A percentile compares a stretch with the other conserved stretches of the same genome.
These are phyloP conservation scores for Mycena latifolia DNA, from an alignment of 768 basidiomycete species.

Conservation along the genomic window DNA sequence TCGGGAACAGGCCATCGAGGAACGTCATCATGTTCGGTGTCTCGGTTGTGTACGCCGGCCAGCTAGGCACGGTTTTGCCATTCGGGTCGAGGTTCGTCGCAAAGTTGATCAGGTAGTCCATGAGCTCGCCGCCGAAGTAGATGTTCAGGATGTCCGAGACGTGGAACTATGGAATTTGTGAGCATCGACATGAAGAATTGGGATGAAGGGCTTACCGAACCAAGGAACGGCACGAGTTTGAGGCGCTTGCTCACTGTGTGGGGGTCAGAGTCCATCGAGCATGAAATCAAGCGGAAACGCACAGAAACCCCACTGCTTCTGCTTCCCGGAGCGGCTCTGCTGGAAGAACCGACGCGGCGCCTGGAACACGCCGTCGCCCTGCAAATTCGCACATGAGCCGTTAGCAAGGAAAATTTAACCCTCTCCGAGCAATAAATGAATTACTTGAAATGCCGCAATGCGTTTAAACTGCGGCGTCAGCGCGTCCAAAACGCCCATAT, in stretches of 20 bases:
- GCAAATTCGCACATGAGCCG: constrained; percentile 4
- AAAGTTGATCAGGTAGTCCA: too few relatives aligned
- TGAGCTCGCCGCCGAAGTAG: too few relatives aligned
- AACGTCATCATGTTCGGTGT: too few relatives aligned
- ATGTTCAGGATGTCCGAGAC: too few relatives aligned
- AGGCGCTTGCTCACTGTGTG: constrained; percentile 58
- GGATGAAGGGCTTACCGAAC: too few relatives aligned
- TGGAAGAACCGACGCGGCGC: constrained; percentile 66
- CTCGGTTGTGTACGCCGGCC: too few relatives aligned
- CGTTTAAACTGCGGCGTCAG: constrained; percentile 64
- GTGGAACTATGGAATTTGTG: too few relatives aligned
- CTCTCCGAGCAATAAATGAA: background rate
- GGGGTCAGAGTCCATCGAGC: background rate
- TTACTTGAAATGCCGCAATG: constrained; percentile 55
- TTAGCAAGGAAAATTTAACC: too few relatives aligned
- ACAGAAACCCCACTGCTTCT: constrained; percentile 54
- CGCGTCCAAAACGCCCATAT: constrained; percentile 55
- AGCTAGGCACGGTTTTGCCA: too few relatives aligned
- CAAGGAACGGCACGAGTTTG: constrained; percentile 56
- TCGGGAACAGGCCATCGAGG: too few relatives aligned
- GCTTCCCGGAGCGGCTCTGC: constrained; percentile 51
- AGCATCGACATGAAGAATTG: too few relatives aligned
- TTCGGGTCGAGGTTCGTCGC: too few relatives aligned
- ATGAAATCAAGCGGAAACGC: constrained; percentile 17
- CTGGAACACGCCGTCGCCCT: constrained; percentile 62